Percentiles rank a stretch among this genome's conserved stretches.
Conservation (phyloP, 1,284 basidiomycete species). For the Tilletia caries region DNA sequence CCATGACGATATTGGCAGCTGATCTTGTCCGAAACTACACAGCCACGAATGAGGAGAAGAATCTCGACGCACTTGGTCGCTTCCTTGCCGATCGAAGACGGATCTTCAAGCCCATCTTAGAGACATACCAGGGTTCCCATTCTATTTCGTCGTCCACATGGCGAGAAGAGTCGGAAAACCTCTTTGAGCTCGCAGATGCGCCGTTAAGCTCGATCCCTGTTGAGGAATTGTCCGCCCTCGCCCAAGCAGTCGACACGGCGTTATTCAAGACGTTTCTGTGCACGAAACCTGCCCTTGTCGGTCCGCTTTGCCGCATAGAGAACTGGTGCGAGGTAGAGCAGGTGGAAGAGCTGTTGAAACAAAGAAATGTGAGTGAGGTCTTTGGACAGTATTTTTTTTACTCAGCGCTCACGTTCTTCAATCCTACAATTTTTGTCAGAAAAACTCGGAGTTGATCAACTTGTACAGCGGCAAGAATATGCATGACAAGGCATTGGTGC, state of each 20-base stretch:
- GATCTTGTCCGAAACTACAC: background rate
- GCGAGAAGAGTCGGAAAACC: slow-evolving; percentile 11
- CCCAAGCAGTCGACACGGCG: slow-evolving; percentile 91
- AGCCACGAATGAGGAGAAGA: slow-evolving; percentile 19
- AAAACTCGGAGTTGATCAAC: slow-evolving; percentile 83
- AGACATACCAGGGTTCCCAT: slow-evolving; percentile 26
- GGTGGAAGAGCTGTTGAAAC: slow-evolving; percentile 80
- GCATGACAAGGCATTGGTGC: slow-evolving; percentile 80
- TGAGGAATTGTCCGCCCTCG: slow-evolving; percentile 59
- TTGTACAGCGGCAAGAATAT: slow-evolving; percentile 92
- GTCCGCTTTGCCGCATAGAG: slow-evolving; percentile 79
- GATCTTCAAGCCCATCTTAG: slow-evolving; percentile 46
- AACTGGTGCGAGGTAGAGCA: slow-evolving; percentile 98
- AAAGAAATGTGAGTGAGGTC: slow-evolving; percentile 65
- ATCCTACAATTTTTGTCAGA: slow-evolving; percentile 58
- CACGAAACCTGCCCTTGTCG: slow-evolving; percentile 76
- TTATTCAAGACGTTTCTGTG: slow-evolving; percentile 89
- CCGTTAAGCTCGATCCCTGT: slow-evolving; percentile 34
- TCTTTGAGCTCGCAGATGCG: slow-evolving; percentile 34
- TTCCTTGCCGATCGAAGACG: slow-evolving; percentile 51
- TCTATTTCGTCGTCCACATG: slow-evolving; percentile 10
- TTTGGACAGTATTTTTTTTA: no score
- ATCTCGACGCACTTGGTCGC: slow-evolving; percentile 44
- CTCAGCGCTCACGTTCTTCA: background rate
- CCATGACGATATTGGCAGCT: background rate